Conservation (phyloP, 805 yeast species). For the Cyberlindnera japonica region DNA sequence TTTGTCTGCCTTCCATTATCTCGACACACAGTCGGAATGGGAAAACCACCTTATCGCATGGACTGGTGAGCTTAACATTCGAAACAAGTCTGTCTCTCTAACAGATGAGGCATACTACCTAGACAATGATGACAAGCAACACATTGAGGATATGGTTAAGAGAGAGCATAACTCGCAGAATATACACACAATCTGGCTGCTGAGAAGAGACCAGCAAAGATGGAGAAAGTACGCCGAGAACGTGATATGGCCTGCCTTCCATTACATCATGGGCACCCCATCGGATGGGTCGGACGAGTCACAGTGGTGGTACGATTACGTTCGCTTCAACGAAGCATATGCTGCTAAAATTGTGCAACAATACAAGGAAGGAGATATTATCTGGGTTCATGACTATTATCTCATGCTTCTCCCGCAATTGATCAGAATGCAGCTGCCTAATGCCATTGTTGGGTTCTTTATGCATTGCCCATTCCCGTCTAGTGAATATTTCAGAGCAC, state of each 20-base stretch:
- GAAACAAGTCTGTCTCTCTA: slow-evolving; percentile 14
- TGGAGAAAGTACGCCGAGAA: slow-evolving; percentile 92
- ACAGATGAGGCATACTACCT: slow-evolving; percentile 59
- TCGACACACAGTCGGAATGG: slow-evolving; percentile 70
- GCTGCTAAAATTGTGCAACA: slow-evolving; percentile 70
- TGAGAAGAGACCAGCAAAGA: slow-evolving; percentile 69
- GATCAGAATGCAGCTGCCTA: slow-evolving; percentile 72
- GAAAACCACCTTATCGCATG: slow-evolving; percentile 87
- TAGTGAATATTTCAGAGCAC: slow-evolving; percentile 86
- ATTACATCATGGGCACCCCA: slow-evolving; percentile 79
- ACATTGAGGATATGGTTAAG: slow-evolving; percentile 45
- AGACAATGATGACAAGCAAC: slow-evolving; percentile 50
- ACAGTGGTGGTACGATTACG: slow-evolving; percentile 86
- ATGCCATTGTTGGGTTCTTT: slow-evolving; percentile 87
- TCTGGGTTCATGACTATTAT: slow-evolving; percentile 96
- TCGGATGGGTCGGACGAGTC: slow-evolving; percentile 67
- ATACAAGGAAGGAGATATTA: slow-evolving; percentile 83
- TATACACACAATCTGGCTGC: slow-evolving; percentile 86
- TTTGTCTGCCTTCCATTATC: slow-evolving; percentile 65
- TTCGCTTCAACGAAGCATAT: slow-evolving; percentile 84
- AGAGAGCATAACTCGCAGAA: slow-evolving; percentile 43
- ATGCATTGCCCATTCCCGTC: slow-evolving; percentile 96
- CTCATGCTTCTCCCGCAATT: slow-evolving; percentile 79
- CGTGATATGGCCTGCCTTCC: slow-evolving; percentile 91
- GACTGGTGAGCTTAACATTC: slow-evolving; percentile 77